These are phyloP conservation scores for Pholiota adiposa DNA, from an alignment of 1,284 basidiomycete genomes.

Conservation along the genomic window DNA sequence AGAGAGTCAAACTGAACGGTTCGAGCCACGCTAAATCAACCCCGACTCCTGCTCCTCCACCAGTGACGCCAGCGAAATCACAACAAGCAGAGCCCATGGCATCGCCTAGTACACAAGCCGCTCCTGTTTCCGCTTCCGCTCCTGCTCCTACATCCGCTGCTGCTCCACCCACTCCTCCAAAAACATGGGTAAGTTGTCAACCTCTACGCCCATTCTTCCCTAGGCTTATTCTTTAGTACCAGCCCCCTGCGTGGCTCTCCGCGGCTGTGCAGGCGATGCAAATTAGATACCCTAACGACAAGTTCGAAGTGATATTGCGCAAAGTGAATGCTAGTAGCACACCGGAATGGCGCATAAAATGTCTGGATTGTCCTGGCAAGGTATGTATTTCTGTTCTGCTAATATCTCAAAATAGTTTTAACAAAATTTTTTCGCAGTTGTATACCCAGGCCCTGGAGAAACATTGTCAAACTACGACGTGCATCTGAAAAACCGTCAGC, in stretches of 20 bases:
- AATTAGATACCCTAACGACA: constrained; percentile 80
- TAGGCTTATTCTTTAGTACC: background rate
- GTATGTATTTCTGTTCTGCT: constrained; percentile 43
- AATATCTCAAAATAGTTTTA: no score
- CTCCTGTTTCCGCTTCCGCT: no score
- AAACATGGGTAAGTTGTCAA: constrained; percentile 22
- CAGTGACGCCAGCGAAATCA: constrained; percentile 21
- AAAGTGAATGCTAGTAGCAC: constrained; percentile 53
- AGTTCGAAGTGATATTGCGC: constrained; percentile 77
- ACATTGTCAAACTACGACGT: constrained; percentile 92
- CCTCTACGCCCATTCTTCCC: background rate
- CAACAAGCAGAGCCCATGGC: constrained; percentile 4
- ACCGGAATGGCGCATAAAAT: constrained; percentile 92
- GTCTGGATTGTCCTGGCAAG: constrained; percentile 94
- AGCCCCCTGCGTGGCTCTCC: constrained; percentile 10
- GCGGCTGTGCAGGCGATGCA: constrained; percentile 69
- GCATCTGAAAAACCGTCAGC: constrained; percentile 69
- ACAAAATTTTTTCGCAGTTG: constrained; percentile 54
- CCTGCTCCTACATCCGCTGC: no score
- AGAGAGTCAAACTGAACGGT: constrained; percentile 55
- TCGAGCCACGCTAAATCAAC: constrained; percentile 11
- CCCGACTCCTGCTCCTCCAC: constrained; percentile 7
- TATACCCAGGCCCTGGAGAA: constrained; percentile 94
- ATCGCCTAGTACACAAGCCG: constrained; percentile 10
- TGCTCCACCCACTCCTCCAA: constrained; percentile 29